phyloP scores from a whole-genome alignment of 2,329 filamentous ascomycete genomes.

The Aspergillus uvarum region DNA sequence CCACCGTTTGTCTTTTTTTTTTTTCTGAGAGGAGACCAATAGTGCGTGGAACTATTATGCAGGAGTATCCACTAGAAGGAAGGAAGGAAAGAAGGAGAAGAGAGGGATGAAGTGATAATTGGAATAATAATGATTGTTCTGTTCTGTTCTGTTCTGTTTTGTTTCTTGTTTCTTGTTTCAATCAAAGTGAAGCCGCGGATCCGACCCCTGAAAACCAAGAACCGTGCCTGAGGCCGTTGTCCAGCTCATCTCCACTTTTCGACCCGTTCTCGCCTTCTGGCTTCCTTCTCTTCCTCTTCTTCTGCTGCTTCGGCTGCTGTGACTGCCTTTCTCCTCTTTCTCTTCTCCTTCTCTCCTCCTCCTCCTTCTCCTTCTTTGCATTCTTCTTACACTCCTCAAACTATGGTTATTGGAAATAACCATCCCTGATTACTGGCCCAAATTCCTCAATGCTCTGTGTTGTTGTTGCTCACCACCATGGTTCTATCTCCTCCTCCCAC shows the following conservation, averaged over 20 bases:
- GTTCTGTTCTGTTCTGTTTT: background rate
- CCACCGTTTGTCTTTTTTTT: too few species aligned
- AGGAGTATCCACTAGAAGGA: background rate
- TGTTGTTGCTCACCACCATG: conserved; percentile 8
- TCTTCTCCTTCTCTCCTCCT: conserved; percentile 4
- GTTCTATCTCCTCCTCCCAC: conserved; percentile 6
- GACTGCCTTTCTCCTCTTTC: background rate
- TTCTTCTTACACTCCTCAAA: background rate
- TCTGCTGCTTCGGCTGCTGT: background rate
- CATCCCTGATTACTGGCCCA: too few species aligned
- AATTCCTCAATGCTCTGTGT: background rate
- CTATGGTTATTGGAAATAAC: background rate
- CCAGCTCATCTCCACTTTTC: conserved; percentile 1
- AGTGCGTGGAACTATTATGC: conserved; percentile 5
- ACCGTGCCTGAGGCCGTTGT: conserved; percentile 8
- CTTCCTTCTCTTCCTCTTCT: conserved; percentile 10
- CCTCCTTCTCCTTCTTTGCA: background rate
- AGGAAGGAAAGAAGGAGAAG: background rate
- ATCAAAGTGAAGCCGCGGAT: conserved; percentile 19
- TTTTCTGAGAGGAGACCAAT: background rate
- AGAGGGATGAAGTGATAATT: background rate
- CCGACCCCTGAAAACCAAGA: conserved; percentile 20
- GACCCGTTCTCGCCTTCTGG: conserved; percentile 4
- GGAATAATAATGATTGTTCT: background rate
- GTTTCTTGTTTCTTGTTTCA: background rate